Percentiles rank a stretch among this genome's conserved stretches.
phyloP scores from a whole-genome alignment of 2,329 filamentous ascomycete genomes.

The Paraphoma chrysanthemicola region DNA sequence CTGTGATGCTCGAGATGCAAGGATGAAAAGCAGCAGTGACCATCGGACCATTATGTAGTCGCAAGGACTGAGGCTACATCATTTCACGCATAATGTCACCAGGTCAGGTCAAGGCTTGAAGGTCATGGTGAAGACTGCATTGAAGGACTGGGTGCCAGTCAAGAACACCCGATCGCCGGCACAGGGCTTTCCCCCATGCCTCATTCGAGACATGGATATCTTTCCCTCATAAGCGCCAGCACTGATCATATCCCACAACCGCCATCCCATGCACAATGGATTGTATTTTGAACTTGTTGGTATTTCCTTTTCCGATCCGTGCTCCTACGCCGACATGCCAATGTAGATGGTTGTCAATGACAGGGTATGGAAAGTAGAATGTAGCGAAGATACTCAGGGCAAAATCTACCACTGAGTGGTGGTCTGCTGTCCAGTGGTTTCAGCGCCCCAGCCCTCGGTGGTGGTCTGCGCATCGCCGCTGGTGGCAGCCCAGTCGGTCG shows the following conservation, averaged over 20 bases:
- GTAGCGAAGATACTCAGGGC: constrained; percentile 17
- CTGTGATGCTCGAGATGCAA: too few species aligned
- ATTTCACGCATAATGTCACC: neutral
- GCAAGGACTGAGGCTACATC: too few species aligned
- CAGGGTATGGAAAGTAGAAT: constrained; percentile 40
- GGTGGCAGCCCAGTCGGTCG: constrained; percentile 72
- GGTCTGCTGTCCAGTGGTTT: constrained; percentile 43
- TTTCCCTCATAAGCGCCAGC: constrained; percentile 98
- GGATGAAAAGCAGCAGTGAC: too few species aligned
- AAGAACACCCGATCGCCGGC: constrained; percentile 82
- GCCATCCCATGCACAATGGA: constrained; percentile 15
- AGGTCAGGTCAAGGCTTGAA: neutral
- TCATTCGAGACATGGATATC: constrained; percentile 72
- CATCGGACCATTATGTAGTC: too few species aligned
- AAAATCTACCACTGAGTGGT: constrained; percentile 54
- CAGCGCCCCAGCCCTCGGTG: constrained; percentile 60
- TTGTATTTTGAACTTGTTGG: constrained; percentile 18
- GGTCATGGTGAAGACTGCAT: constrained; percentile 25
- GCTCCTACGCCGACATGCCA: constrained; percentile 40
- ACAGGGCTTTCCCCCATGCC: constrained; percentile 96
- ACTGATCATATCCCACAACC: constrained; percentile 42
- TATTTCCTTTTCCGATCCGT: constrained; percentile 37
- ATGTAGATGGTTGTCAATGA: constrained; percentile 34
- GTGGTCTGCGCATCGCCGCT: constrained; percentile 51
- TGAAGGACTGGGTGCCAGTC: constrained; percentile 72